Base-by-base conservation (phyloP, 2,329 filamentous ascomycete genomes). In the Claviceps sp. region DNA sequence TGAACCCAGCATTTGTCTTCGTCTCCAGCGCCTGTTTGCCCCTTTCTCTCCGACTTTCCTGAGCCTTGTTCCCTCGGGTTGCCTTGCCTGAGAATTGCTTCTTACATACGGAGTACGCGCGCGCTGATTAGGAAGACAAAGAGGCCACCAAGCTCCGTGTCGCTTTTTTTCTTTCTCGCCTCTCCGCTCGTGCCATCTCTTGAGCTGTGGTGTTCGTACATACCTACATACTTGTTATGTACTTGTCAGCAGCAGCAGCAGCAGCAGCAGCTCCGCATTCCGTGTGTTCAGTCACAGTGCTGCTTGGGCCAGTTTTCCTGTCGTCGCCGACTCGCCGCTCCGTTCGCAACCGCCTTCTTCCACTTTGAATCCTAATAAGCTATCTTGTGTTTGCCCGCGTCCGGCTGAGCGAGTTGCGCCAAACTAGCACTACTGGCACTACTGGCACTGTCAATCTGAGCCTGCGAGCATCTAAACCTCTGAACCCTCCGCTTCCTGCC, bases 141-240 rank as follows among this genome's bases (percentile, higher is more conserved):
- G 44, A 18, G 26, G 22, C 40, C 48, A 37, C 26, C 48, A 20
- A 30, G 37, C 48, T 42, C 43, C 26, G 50, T 26, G 42, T 44
- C 22, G 42, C 42, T 26, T 44, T 22, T 41, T n/a, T 41, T n/a
- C 18, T n/a, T 22, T 26, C 37, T 26, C 34, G 38, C 46, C 26
- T 24, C 26, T 41, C 14, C 34, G 8, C 26, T 41, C 44, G 48
- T 53, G 52, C 52, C 52, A 30, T 53, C 37, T 45, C 40, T 44
- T 50, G 52, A 48, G 44, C 45, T 37, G 38, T 53, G 22, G 22
- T 48, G 30, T 53, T 53, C 44, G 51, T 42, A 22, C 22, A 22
- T 22, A 22, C 22, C 4, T 22, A 22, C 22, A 3, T 22, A 22
- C 22, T 22, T 22, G 20, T 4, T 22, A 22, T 4, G 4, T 22